These are phyloP conservation scores for Aspergillus nomiae DNA, from an alignment of 2,329 filamentous ascomycete species.

Conservation along the genomic window DNA sequence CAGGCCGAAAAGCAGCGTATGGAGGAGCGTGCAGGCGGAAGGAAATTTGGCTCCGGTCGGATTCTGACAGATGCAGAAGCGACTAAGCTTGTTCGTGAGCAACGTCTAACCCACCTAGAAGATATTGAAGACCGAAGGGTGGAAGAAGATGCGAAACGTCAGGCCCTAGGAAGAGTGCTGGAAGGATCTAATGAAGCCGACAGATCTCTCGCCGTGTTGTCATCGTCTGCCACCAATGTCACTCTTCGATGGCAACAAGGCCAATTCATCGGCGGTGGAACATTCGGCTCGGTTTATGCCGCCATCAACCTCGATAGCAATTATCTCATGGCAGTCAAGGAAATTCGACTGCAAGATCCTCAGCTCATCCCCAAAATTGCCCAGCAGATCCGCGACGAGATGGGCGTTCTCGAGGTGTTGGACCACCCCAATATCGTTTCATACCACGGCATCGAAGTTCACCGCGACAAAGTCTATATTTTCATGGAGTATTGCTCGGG, in stretches of 20 bases:
- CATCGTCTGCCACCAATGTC: slow-evolving; percentile 90
- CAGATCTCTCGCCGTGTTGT: slow-evolving; percentile 88
- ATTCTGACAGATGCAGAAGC: slow-evolving; percentile 84
- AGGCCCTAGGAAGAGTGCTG: slow-evolving; percentile 84
- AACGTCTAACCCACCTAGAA: slow-evolving; percentile 71
- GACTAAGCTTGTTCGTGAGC: slow-evolving; percentile 69
- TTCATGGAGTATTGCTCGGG: slow-evolving; percentile 99
- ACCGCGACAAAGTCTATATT: slow-evolving; percentile 98
- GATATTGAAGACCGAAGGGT: slow-evolving; percentile 77
- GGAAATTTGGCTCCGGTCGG: slow-evolving; percentile 75
- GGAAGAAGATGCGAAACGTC: slow-evolving; percentile 79
- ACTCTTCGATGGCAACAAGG: slow-evolving; percentile 98
- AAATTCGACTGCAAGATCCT: slow-evolving; percentile 94
- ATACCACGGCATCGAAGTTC: slow-evolving; percentile 97
- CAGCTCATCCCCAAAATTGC: slow-evolving; percentile 94
- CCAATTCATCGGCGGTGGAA: slow-evolving; percentile 95
- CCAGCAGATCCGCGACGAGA: slow-evolving; percentile 92
- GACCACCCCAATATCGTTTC: slow-evolving; percentile 98
- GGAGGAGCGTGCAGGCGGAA: slow-evolving; percentile 76
- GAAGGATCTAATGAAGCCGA: slow-evolving; percentile 96
- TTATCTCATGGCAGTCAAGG: slow-evolving; percentile 97
- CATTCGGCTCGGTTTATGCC: slow-evolving; percentile 95
- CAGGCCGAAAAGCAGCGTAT: slow-evolving; percentile 89
- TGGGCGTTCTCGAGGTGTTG: slow-evolving; percentile 91
- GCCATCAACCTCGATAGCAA: slow-evolving; percentile 97